phyloP scores from a whole-genome alignment of 2,329 filamentous ascomycete genomes.

The Fusarium longipes region DNA sequence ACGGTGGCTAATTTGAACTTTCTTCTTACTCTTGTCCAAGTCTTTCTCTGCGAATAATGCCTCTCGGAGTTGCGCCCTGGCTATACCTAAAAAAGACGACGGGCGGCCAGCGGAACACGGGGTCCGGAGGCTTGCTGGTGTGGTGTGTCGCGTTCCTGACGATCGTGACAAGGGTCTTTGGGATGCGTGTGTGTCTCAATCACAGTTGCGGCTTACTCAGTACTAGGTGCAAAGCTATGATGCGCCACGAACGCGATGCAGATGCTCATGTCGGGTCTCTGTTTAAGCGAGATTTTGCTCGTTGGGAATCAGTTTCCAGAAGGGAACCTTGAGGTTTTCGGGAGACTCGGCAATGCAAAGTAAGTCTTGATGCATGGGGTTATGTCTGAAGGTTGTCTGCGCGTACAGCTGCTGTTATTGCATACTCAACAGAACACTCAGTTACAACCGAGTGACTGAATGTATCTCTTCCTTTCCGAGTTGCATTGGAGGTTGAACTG shows the following conservation, averaged over 20 bases:
- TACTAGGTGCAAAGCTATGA: constrained; percentile 9
- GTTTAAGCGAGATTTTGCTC: constrained; percentile 7
- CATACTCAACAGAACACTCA: no score
- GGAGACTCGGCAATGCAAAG: constrained; percentile 17
- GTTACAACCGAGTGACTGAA: constrained; percentile 29
- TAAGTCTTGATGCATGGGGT: background rate
- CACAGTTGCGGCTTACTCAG: constrained; percentile 14
- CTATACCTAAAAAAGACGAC: constrained; percentile 29
- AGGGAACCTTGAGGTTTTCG: background rate
- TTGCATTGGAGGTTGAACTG: background rate
- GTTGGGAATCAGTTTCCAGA: background rate
- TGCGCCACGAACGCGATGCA: constrained; percentile 15
- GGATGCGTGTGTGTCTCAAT: constrained; percentile 16
- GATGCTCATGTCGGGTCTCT: constrained; percentile 16
- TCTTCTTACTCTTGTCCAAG: constrained; percentile 4
- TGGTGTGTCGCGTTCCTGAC: constrained; percentile 46
- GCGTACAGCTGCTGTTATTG: background rate
- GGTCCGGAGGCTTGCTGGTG: constrained; percentile 12
- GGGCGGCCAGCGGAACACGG: constrained; percentile 12
- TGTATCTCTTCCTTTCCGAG: constrained; percentile 17
- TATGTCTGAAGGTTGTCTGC: no score
- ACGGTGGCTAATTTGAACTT: constrained; percentile 8
- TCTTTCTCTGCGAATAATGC: background rate
- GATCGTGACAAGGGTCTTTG: constrained; percentile 42
- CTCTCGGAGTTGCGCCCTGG: background rate